phyloP scores from a whole-genome alignment of 768 basidiomycete species.

The Mycena pura region DNA sequence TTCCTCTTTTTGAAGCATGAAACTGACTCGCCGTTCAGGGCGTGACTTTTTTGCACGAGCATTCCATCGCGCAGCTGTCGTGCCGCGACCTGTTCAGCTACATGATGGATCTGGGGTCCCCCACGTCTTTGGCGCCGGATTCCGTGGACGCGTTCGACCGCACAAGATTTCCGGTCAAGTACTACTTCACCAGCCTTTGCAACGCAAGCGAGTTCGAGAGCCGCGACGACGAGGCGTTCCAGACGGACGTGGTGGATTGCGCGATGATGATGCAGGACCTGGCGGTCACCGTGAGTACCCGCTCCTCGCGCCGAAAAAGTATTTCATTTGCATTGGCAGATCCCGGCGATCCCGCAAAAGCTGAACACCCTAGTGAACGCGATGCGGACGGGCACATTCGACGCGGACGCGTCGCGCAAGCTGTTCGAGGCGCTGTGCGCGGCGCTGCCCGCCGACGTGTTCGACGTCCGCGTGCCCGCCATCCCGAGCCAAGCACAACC shows the following conservation, averaged over 20 bases:
- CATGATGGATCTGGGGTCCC: slow-evolving; percentile 49
- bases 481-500: neutral
- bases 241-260: slow-evolving; percentile 48
- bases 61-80: slow-evolving; percentile 44
- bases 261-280: slow-evolving; percentile 46
- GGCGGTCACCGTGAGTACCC: slow-evolving; percentile 39
- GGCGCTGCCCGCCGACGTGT: slow-evolving; percentile 48
- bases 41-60: slow-evolving; percentile 57
- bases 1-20: neutral
- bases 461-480: slow-evolving; percentile 35
- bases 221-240: slow-evolving; percentile 30
- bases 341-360: slow-evolving; percentile 48
- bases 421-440: slow-evolving; percentile 57
- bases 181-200: slow-evolving; percentile 44
- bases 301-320: neutral
- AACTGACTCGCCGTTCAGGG: slow-evolving; percentile 37
- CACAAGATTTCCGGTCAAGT: slow-evolving; percentile 44
- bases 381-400: slow-evolving; percentile 55
- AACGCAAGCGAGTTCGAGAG: slow-evolving; percentile 32
- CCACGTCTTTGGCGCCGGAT: slow-evolving; percentile 28
- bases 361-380: slow-evolving; percentile 52
- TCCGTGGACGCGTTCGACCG: slow-evolving; percentile 39
- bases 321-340: slow-evolving; percentile 30
- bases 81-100: slow-evolving; percentile 43
- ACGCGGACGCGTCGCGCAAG: slow-evolving; percentile 55